Conservation (phyloP, 2,329 filamentous ascomycete genomes). For the Exophiala sp. region DNA sequence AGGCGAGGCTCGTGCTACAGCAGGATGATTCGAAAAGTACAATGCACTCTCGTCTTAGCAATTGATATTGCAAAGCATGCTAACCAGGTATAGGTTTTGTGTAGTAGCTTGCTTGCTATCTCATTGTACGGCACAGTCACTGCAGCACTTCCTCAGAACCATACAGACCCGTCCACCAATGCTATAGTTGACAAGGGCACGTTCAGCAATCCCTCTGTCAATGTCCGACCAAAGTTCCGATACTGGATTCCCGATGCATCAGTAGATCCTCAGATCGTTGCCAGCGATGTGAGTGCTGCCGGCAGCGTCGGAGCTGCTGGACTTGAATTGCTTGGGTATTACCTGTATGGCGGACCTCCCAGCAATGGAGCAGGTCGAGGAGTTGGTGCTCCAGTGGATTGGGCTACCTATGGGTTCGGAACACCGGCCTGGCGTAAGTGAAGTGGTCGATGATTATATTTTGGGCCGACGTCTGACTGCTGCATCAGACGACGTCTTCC, state of each 20-base stretch:
- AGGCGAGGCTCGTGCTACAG: not conserved
- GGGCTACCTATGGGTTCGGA: conserved; percentile 42
- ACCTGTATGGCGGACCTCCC: conserved; percentile 34
- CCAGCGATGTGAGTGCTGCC: not conserved
- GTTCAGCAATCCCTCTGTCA: not conserved
- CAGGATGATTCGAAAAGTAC: not conserved
- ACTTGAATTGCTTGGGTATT: conserved; percentile 40
- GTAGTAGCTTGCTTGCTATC: not conserved
- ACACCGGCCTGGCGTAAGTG: conserved; percentile 32
- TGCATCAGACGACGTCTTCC: conserved; percentile 25
- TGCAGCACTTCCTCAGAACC: not conserved
- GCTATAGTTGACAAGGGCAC: not conserved
- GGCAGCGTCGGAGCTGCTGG: conserved; percentile 36
- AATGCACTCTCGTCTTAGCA: not conserved
- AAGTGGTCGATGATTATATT: not conserved
- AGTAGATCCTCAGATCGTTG: not conserved
- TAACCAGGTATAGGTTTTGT: not conserved
- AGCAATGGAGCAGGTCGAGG: conserved; percentile 17
- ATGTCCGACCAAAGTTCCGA: not conserved
- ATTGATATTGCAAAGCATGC: not conserved
- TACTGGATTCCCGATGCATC: not conserved
- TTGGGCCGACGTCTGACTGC: not conserved
- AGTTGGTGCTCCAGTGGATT: conserved; percentile 29
- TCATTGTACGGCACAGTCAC: not conserved
- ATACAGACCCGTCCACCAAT: not conserved